phyloP scores from a whole-genome alignment of 305 asterid genomes.

The Rubia occidens region DNA sequence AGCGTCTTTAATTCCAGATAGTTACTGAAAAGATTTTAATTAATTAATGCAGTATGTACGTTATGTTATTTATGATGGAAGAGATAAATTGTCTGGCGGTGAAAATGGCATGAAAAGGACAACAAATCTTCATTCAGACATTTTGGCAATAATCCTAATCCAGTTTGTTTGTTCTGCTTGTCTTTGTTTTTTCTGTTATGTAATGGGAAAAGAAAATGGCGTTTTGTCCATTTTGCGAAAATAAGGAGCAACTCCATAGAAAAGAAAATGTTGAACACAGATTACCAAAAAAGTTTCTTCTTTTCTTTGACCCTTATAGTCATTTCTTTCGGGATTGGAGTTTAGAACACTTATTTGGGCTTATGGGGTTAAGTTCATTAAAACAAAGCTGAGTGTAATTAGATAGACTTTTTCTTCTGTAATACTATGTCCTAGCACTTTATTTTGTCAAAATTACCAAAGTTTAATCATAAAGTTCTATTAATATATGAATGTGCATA shows the following conservation, averaged over 20 bases:
- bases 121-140: conserved; percentile 1
- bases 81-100: conserved; percentile 10
- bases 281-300: background rate
- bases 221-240: background rate
- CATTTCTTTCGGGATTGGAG: no score
- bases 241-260: no score
- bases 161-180: background rate
- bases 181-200: background rate
- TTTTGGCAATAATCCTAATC: background rate
- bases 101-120: background rate
- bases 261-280: no score
- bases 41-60: background rate
- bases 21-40: background rate
- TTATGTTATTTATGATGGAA: background rate
- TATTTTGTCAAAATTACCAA: no score
- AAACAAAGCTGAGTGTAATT: conserved; percentile 3
- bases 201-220: background rate
- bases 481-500: no score
- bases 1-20: background rate
- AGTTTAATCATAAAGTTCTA: no score
- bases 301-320: background rate
- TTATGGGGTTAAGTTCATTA: background rate
- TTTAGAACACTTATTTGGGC: conserved; percentile 15
- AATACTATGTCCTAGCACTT: no score
- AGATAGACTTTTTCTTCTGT: no score